Evolutionary conservation across 1,284 basidiomycete species (phyloP).

Genomic region (Amylostereum areolatum): DNA sequence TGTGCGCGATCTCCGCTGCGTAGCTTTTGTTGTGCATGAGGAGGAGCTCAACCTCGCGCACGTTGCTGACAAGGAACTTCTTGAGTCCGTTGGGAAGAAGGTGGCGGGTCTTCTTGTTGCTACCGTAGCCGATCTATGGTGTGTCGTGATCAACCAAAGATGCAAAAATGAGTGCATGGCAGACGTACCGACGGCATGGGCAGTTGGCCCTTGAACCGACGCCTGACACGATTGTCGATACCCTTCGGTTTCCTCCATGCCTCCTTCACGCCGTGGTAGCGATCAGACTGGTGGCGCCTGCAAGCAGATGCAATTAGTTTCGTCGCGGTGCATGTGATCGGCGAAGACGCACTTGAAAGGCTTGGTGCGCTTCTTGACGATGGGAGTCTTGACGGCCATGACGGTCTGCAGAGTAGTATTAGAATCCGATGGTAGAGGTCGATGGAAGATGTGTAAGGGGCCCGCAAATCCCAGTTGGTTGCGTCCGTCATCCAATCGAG

Average conservation of each 20-base stretch:
- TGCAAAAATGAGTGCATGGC: not conserved
- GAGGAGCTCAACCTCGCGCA: conserved; percentile 87
- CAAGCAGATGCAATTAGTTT: conserved; percentile 17
- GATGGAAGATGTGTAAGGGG: too few relatives aligned
- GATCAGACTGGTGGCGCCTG: conserved; percentile 96
- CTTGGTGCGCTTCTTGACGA: conserved; percentile 96
- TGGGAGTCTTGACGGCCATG: conserved; percentile 85
- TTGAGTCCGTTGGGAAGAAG: conserved; percentile 92
- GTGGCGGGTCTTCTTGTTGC: conserved; percentile 92
- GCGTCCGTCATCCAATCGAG: conserved; percentile 6
- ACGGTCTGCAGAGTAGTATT: conserved; percentile 18
- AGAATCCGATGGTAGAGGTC: not conserved
- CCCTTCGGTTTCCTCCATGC: conserved; percentile 98
- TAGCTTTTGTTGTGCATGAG: conserved; percentile 98
- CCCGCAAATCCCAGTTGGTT: too few relatives aligned
- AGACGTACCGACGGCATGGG: conserved; percentile 86
- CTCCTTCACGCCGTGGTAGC: conserved; percentile 93
- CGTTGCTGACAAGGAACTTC: conserved; percentile 91
- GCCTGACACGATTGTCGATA: conserved; percentile 93
- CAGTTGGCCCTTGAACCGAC: conserved; percentile 93
- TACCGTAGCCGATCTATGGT: conserved; percentile 72
- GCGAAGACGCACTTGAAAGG: conserved; percentile 74
- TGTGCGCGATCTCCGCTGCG: conserved; percentile 96
- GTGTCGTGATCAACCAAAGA: not conserved
- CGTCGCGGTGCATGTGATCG: not conserved